Conservation (phyloP, 495 filamentous ascomycete genomes). For the Penicillium maclennaniae region DNA sequence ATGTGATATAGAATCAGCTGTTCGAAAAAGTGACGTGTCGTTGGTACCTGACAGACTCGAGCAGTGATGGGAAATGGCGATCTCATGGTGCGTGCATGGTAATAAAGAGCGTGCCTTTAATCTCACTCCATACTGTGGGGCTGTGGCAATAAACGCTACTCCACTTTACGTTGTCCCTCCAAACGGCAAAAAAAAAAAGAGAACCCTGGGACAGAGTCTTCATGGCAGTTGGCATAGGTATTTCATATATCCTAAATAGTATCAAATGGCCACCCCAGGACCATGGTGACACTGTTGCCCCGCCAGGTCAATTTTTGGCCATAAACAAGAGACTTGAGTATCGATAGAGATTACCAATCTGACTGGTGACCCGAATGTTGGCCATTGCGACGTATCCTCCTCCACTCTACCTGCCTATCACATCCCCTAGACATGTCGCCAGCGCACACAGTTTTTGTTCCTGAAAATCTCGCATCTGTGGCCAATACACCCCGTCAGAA, state of each 20-base stretch:
- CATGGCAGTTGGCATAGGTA: slow-evolving; percentile 16
- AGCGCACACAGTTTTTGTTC: neutral
- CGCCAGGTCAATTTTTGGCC: neutral
- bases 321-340: neutral
- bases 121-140: too few relatives aligned
- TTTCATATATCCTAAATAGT: neutral
- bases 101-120: slow-evolving; percentile 5
- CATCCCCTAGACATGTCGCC: neutral
- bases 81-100: neutral
- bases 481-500: slow-evolving; percentile 3
- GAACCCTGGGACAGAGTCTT: neutral
- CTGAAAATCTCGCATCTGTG: slow-evolving; percentile 4
- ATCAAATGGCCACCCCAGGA: neutral
- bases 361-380: slow-evolving; percentile 2
- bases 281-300: neutral
- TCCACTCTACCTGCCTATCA: neutral
- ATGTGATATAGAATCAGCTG: slow-evolving; percentile 6
- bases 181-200: neutral
- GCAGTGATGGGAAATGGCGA: neutral
- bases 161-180: neutral
- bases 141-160: neutral
- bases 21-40: slow-evolving; percentile 8
- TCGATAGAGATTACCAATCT: neutral
- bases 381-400: neutral
- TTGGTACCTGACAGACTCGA: neutral